A percentile compares a stretch with the other conserved stretches of the same genome.
These are phyloP conservation scores for Starmerella tilneyi DNA, from an alignment of 805 yeast genomes.

Conservation along the genomic window DNA sequence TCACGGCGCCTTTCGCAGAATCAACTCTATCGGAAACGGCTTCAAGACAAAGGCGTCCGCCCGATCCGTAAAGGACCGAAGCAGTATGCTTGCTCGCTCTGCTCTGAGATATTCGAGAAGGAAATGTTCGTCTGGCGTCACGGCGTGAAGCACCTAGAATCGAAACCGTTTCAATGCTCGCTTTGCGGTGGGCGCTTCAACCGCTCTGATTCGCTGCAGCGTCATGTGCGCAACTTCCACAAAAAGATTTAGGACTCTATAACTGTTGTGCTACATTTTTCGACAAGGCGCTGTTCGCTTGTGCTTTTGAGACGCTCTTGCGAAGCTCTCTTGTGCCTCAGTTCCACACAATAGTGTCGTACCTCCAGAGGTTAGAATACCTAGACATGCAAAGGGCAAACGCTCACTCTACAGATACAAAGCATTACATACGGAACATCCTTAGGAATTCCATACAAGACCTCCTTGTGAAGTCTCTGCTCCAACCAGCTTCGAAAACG, in stretches of 20 bases:
- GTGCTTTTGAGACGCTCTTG: too few species aligned
- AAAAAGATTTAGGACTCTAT: background rate
- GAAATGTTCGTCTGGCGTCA: constrained; percentile 21
- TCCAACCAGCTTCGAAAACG: too few species aligned
- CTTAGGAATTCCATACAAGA: background rate
- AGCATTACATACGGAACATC: background rate
- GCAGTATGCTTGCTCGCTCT: constrained; percentile 10
- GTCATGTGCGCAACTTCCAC: constrained; percentile 17
- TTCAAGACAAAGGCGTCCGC: constrained; percentile 11
- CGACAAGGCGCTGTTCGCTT: background rate
- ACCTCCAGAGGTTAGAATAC: too few species aligned
- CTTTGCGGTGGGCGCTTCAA: constrained; percentile 10
- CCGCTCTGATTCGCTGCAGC: constrained; percentile 16
- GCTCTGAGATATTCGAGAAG: constrained; percentile 10
- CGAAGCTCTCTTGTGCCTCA: too few species aligned
- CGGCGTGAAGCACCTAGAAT: constrained; percentile 16
- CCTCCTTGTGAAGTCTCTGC: background rate
- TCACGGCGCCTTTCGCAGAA: constrained; percentile 13
- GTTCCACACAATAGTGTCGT: too few species aligned
- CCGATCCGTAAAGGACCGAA: constrained; percentile 2
- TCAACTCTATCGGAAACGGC: constrained; percentile 9
- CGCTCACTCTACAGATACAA: background rate
- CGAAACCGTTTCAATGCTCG: constrained; percentile 16
- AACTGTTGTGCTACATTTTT: too few species aligned
- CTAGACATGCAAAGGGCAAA: too few species aligned